Evolutionary conservation across 495 filamentous ascomycete species (phyloP), one percentile per base, ranked within the genome.

Genomic region (Mytilinidion resinicola): DNA sequence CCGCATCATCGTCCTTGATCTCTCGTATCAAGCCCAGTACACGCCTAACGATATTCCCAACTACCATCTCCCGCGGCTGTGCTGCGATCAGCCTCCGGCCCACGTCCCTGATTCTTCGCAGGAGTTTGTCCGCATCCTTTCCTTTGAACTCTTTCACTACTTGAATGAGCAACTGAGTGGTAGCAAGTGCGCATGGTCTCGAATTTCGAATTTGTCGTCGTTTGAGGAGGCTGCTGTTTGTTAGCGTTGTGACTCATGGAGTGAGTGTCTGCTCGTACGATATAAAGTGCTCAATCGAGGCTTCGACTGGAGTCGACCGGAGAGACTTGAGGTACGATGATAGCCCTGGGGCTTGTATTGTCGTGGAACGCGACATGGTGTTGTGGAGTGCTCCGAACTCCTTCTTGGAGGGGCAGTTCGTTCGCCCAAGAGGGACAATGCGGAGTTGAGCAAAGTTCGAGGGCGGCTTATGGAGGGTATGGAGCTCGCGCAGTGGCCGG

Each of bases 1-100:
- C 89, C 44, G 86, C 76, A 53, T 90, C 86, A 64, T 92, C 90
- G 51, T 89, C 83, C 36, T 86, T 85, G 66, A 96, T 92, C 67
- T 96, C 92, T 21, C 93, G 83, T 61, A 98, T 90, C 50, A 97
- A 78, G 38, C 89, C 90, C 19, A 98, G 75, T 15, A 96, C 87
- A 55, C 93, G 85, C 53, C 92, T 80, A 34, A 96, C 88, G 64
- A 97, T 87, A 64, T 97, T 98, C 47, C 92, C 92, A 21, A 96
- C 90, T 3, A 88, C 89, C 66, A 95, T 83, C 73, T 96, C 93
- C 15, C 85, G 77, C 12, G 93, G 92, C 59, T 93, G 90, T 10
- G 93, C 90, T 38, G 84, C 78, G 37, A 84, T 82, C 38, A 98
- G 78, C 50, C 82, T 80, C 56, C 80, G 79, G 34, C 92, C 93